A percentile compares a stretch with the other conserved stretches of the same genome.
phyloP scores from a whole-genome alignment of 371 early-diverging fungal genomes.

The Neoconidiobolus thromboides region DNA sequence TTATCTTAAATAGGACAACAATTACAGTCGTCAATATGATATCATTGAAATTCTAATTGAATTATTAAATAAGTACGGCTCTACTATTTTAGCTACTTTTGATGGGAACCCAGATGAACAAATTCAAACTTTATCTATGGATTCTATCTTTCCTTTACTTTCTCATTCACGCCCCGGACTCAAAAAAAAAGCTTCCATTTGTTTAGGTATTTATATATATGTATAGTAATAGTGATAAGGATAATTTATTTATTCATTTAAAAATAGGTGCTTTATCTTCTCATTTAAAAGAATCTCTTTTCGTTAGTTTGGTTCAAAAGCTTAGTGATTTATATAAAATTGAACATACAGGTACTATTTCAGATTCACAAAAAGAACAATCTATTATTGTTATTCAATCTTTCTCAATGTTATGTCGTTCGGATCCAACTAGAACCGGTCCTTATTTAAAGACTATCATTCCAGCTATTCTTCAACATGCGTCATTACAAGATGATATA shows the following conservation, averaged over 20 bases:
- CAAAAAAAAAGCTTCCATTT: conserved; percentile 61
- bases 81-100: conserved; percentile 15
- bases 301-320: too few species aligned
- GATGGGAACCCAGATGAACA: conserved; percentile 13
- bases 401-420: conserved; percentile 23
- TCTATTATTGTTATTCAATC: neutral
- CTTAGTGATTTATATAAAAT: conserved; percentile 10
- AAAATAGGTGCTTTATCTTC: too few species aligned
- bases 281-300: too few species aligned
- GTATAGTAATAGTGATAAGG: conserved; percentile 49
- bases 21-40: conserved; percentile 33
- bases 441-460: conserved; percentile 43
- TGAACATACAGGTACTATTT: conserved; percentile 13
- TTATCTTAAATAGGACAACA: conserved; percentile 5
- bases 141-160: conserved; percentile 40
- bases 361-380: conserved; percentile 9
- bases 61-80: conserved; percentile 55
- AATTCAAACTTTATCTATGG: conserved; percentile 35
- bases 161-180: conserved; percentile 55
- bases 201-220: conserved; percentile 23
- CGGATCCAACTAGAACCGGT: conserved; percentile 43
- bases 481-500: conserved; percentile 58
- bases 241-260: conserved; percentile 26
- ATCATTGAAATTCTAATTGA: conserved; percentile 70
- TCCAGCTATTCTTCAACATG: conserved; percentile 35